These are phyloP conservation scores for Cyclostephanos tholiformis DNA, from an alignment of 108 stramenopile species.

Conservation along the genomic window DNA sequence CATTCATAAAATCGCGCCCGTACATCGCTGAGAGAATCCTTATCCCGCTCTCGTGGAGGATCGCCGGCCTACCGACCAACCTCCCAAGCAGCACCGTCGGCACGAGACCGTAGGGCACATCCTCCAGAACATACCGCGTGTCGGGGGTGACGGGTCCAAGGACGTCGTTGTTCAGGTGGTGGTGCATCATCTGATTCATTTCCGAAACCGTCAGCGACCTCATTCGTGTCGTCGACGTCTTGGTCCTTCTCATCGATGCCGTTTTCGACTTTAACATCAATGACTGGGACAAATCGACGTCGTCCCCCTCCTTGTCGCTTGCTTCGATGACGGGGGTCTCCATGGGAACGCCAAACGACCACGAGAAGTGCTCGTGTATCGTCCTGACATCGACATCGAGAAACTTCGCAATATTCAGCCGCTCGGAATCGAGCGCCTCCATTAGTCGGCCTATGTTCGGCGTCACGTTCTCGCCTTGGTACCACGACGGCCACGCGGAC, in stretches of 20 bases:
- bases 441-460: conserved; percentile 64
- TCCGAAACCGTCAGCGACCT: conserved; percentile 58
- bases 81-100: conserved; percentile 56
- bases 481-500: conserved; percentile 56
- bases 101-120: conserved; percentile 69
- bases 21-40: conserved; percentile 66
- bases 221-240: not conserved
- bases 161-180: conserved; percentile 61
- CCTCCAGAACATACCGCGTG: conserved; percentile 68
- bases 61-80: conserved; percentile 54
- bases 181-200: conserved; percentile 71
- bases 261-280: too few relatives aligned
- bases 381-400: conserved; percentile 58
- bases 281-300: too few relatives aligned
- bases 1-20: conserved; percentile 61
- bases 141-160: conserved; percentile 56
- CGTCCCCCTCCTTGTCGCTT: conserved; percentile 12
- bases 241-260: not conserved
- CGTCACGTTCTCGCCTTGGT: conserved; percentile 64
- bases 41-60: conserved; percentile 64
- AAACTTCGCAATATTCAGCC: conserved; percentile 59
- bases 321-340: conserved; percentile 16
- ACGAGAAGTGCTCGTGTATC: conserved; percentile 66
- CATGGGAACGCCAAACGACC: conserved; percentile 66
- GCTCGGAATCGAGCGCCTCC: conserved; percentile 64